phyloP scores from a whole-genome alignment of 371 early-diverging fungal species.

The Choanephora cucurbitarum region DNA sequence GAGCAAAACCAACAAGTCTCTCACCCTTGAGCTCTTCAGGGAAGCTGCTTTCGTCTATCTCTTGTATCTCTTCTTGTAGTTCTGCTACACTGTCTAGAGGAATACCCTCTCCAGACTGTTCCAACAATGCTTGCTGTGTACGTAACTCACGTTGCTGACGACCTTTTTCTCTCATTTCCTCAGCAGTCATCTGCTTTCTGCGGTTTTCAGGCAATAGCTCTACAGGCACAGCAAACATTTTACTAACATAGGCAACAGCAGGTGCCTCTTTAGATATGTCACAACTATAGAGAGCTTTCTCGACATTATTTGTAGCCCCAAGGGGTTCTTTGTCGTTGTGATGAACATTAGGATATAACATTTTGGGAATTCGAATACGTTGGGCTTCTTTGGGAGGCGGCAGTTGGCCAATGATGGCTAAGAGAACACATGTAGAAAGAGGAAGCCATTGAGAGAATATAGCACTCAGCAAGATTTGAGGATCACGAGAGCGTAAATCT shows the following conservation, averaged over 20 bases:
- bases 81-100: slow-evolving; percentile 34
- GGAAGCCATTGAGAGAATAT: slow-evolving; percentile 88
- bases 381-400: slow-evolving; percentile 90
- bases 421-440: slow-evolving; percentile 71
- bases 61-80: slow-evolving; percentile 19
- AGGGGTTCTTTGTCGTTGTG: slow-evolving; percentile 37
- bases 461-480: slow-evolving; percentile 67
- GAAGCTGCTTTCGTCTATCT: slow-evolving; percentile 21
- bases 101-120: slow-evolving; percentile 43
- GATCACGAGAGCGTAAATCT: slow-evolving; percentile 88
- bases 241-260: slow-evolving; percentile 87
- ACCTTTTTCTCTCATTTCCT: slow-evolving; percentile 89
- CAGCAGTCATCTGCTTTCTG: slow-evolving; percentile 75
- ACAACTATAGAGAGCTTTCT: slow-evolving; percentile 66
- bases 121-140: slow-evolving; percentile 27
- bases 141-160: slow-evolving; percentile 49
- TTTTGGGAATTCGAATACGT: slow-evolving; percentile 73
- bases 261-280: slow-evolving; percentile 55
- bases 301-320: slow-evolving; percentile 56
- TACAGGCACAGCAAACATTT: slow-evolving; percentile 87
- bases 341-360: slow-evolving; percentile 67
- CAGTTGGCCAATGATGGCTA: slow-evolving; percentile 85
- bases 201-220: slow-evolving; percentile 74
- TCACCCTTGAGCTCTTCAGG: slow-evolving; percentile 37
- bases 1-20: slow-evolving; percentile 87